phyloP scores from a whole-genome alignment of 768 basidiomycete genomes.

The Russula emetica region DNA sequence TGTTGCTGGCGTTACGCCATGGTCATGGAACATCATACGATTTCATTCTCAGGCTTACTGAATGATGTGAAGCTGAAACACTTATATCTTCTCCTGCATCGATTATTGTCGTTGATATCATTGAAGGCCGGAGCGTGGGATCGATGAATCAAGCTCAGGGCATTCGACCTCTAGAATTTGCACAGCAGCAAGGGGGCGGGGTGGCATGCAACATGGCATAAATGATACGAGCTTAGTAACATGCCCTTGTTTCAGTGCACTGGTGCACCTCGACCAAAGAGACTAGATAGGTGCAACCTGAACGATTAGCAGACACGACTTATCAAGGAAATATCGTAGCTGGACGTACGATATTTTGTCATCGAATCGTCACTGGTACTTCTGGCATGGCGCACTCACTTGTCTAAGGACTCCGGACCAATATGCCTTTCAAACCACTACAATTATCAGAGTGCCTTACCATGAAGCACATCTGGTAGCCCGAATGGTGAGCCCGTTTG shows the following conservation, averaged over 20 bases:
- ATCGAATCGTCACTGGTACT: conserved; percentile 1
- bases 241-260: neutral
- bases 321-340: neutral
- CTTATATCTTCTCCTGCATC: no score
- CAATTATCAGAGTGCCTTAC: conserved; percentile 46
- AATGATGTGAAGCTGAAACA: no score
- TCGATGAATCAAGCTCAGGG: no score
- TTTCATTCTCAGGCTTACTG: no score
- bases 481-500: conserved; percentile 32
- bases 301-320: neutral
- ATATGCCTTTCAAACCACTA: conserved; percentile 41
- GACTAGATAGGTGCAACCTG: neutral
- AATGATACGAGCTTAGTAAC: no score
- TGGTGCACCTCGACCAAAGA: neutral
- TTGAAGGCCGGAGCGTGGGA: no score
- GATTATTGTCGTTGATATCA: no score
- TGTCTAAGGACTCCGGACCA: conserved; percentile 13
- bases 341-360: conserved; percentile 11
- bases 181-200: no score
- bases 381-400: conserved; percentile 9
- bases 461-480: conserved; percentile 44
- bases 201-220: no score
- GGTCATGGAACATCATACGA: no score
- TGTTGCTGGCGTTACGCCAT: no score
- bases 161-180: no score